Conservation (phyloP, 2,329 filamentous ascomycete genomes). For the Aspergillus bombycis region DNA sequence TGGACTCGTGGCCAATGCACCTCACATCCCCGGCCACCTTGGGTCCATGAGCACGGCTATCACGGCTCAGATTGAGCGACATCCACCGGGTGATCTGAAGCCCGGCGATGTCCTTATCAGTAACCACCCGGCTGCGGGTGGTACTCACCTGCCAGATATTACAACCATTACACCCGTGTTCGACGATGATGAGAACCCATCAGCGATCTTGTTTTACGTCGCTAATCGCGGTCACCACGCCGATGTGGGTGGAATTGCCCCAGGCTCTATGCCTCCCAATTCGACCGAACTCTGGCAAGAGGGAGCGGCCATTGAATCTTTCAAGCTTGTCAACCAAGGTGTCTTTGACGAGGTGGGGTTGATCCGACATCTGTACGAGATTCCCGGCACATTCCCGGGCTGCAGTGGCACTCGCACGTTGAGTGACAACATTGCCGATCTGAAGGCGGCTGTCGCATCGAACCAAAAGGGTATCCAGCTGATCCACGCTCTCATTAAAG, state of each 20-base stretch:
- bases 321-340: constrained; percentile 36
- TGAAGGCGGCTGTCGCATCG: constrained; percentile 50
- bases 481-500: constrained; percentile 39
- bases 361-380: constrained; percentile 45
- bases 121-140: constrained; percentile 79
- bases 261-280: constrained; percentile 43
- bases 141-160: constrained; percentile 77
- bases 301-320: constrained; percentile 39
- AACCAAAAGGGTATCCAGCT: constrained; percentile 47
- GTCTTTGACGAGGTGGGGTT: constrained; percentile 40
- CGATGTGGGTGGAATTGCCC: constrained; percentile 68
- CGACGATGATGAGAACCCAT: constrained; percentile 55
- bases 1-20: constrained; percentile 67
- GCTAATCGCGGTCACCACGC: constrained; percentile 72
- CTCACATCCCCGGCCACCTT: constrained; percentile 77
- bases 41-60: constrained; percentile 81
- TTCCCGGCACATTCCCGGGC: constrained; percentile 59
- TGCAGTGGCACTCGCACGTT: constrained; percentile 72
- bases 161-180: constrained; percentile 77
- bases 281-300: constrained; percentile 43
- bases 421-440: constrained; percentile 49
- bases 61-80: constrained; percentile 72
- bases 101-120: constrained; percentile 67
- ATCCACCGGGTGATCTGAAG: constrained; percentile 65
- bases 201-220: constrained; percentile 72